A percentile compares a stretch with the other conserved stretches of the same genome.
These are phyloP conservation scores for Triticum dicoccoides DNA, from an alignment of 176 grass and related monocot species.

Conservation along the genomic window DNA sequence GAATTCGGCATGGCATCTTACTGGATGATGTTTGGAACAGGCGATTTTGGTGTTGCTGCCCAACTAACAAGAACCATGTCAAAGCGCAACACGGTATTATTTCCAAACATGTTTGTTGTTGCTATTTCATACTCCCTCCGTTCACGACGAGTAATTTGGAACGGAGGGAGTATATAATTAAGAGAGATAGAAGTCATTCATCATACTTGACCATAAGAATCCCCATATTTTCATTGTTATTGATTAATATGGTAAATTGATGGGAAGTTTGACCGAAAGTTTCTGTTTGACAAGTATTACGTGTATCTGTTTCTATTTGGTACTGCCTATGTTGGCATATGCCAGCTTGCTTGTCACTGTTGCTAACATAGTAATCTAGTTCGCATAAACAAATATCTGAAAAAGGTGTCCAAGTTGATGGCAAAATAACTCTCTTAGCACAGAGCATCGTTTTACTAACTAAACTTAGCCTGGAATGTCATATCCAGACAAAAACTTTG, in stretches of 20 bases:
- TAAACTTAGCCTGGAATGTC: not conserved
- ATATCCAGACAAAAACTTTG: not conserved
- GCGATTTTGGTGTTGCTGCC: conserved; percentile 98
- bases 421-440: not conserved
- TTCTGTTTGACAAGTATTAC: conserved; percentile 21
- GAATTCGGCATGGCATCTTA: conserved; percentile 21
- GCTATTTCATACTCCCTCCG: not conserved
- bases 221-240: conserved; percentile 14
- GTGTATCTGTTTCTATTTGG: not conserved
- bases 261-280: not conserved
- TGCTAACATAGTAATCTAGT: conserved; percentile 8
- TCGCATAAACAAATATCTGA: not conserved
- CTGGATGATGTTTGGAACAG: conserved; percentile 49
- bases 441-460: not conserved
- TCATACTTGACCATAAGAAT: conserved; percentile 1
- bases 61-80: conserved; percentile 99
- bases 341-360: not conserved
- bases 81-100: conserved; percentile 96
- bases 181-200: conserved; percentile 16
- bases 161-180: not conserved
- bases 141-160: too few species aligned
- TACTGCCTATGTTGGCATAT: not conserved
- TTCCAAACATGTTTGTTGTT: conserved; percentile 26
- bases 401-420: not conserved
- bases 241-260: not conserved